These are phyloP conservation scores for Prorocentrum cordatum DNA, from an alignment of 169 alveolate species.

Conservation along the genomic window DNA sequence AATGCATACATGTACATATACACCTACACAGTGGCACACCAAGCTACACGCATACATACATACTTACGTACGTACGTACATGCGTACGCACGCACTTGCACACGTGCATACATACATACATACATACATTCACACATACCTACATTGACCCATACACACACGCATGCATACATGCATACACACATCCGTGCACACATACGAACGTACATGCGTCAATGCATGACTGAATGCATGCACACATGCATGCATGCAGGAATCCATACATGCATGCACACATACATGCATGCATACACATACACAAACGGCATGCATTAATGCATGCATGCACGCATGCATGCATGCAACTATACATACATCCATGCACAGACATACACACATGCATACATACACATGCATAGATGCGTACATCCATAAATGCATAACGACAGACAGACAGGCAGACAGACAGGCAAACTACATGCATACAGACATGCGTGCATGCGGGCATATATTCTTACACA, in stretches of 20 bases:
- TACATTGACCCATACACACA: background rate
- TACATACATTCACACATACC: background rate
- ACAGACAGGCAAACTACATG: background rate
- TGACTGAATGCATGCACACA: background rate
- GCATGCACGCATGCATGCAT: background rate
- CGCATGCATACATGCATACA: background rate
- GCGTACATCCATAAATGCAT: background rate
- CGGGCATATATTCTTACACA: background rate
- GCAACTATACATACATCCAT: background rate
- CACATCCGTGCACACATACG: background rate
- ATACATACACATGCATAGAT: background rate
- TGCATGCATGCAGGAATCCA: background rate
- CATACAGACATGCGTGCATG: background rate
- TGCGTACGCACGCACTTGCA: background rate
- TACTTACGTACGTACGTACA: background rate
- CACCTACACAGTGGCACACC: background rate
- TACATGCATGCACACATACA: background rate
- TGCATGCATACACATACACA: background rate
- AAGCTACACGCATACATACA: background rate
- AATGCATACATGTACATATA: background rate
- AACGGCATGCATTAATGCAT: no score
- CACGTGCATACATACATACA: background rate
- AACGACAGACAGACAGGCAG: background rate
- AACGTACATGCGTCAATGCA: background rate
- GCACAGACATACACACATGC: background rate